Percentiles rank a stretch among this genome's conserved stretches.
Conservation (phyloP, 768 basidiomycete genomes). For the Fibroporia radiculosa region DNA sequence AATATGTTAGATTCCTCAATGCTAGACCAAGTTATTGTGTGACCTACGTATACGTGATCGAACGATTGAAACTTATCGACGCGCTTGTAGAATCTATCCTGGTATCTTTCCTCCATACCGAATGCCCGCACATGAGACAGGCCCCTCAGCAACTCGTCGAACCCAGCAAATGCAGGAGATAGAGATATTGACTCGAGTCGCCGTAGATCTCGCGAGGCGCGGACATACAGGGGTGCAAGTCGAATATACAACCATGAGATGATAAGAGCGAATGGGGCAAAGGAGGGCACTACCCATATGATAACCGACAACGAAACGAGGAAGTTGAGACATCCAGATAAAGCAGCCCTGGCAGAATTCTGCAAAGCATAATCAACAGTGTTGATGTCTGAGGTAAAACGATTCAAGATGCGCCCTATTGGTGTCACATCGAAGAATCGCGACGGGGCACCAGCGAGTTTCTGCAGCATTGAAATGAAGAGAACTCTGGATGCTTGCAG, state of each 20-base stretch:
- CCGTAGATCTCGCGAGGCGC: conserved; percentile 58
- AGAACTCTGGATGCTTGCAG: conserved; percentile 57
- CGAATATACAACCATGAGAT: conserved; percentile 66
- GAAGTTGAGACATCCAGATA: conserved; percentile 54
- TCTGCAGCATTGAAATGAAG: conserved; percentile 44
- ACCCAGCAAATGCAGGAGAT: conserved; percentile 67
- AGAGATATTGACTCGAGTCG: conserved; percentile 59
- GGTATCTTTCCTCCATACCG: conserved; percentile 62
- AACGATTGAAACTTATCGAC: conserved; percentile 61
- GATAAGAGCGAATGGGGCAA: conserved; percentile 57
- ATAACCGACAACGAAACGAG: conserved; percentile 58
- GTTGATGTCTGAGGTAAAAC: conserved; percentile 68
- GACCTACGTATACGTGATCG: conserved; percentile 61
- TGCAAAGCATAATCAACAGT: conserved; percentile 63
- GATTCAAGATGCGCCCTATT: conserved; percentile 70
- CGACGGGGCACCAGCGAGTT: conserved; percentile 54
- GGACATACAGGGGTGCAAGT: conserved; percentile 52
- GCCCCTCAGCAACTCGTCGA: conserved; percentile 62
- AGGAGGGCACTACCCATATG: conserved; percentile 51
- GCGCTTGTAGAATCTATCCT: conserved; percentile 51
- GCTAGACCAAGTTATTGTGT: neutral
- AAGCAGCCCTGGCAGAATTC: conserved; percentile 43
- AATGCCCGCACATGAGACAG: conserved; percentile 65
- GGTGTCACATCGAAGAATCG: conserved; percentile 72
- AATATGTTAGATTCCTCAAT: neutral